Evolutionary conservation across 1,284 basidiomycete species (phyloP), one percentile per base, ranked within the genome.

Genomic region (Trametes pubescens): DNA sequence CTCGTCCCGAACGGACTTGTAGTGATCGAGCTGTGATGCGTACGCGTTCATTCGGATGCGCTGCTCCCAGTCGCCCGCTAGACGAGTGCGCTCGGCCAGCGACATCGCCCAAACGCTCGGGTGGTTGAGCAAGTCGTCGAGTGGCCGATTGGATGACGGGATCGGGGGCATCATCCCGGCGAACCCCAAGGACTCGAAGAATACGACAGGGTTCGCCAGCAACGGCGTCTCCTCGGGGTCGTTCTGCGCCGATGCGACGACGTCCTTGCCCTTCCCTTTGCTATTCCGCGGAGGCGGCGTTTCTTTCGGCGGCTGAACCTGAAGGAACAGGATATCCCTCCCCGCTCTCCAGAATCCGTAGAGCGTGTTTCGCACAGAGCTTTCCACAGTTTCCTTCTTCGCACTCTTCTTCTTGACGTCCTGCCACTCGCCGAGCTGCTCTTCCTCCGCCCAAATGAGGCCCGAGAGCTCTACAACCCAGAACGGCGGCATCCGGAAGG

Each of bases 301-400:
- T n/a, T 29, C 2, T 44, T n/a, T 9, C 5, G 34, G 32, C n/a
- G 38, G 51, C 37, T 44, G 37, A n/a, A 38, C 26, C 38, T 57
- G 56, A 2, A 71, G 60, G 52, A 64, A 70, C 24, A 59, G 34
- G 9, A 71, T 35, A 32, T 71, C 70, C 0, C 69, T 59, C 18
- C 76, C 76, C 4, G 72, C 68, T 54, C 74, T 75, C 86, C 86
- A 87, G 61, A 81, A 84, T 0, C 77, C 79, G 66, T 87, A 87
- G 5, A 70, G 21, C 8, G 70, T 71, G 22, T 59, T 64, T 0
- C 64, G 43, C 4, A 68, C 49, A 1, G 51, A 35, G 21, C 47
- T 37, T 24, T 66, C 65, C 11, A 58, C 49, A 2, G 54, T 59
- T 43, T 65, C 51, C 43, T 57, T 51, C 59, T 69, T 69, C 26